A percentile compares a stretch with the other conserved stretches of the same genome.
Evolutionary conservation across 2,329 filamentous ascomycete genomes (phyloP).

Genomic region (Clarireedia homoeocarpa): DNA sequence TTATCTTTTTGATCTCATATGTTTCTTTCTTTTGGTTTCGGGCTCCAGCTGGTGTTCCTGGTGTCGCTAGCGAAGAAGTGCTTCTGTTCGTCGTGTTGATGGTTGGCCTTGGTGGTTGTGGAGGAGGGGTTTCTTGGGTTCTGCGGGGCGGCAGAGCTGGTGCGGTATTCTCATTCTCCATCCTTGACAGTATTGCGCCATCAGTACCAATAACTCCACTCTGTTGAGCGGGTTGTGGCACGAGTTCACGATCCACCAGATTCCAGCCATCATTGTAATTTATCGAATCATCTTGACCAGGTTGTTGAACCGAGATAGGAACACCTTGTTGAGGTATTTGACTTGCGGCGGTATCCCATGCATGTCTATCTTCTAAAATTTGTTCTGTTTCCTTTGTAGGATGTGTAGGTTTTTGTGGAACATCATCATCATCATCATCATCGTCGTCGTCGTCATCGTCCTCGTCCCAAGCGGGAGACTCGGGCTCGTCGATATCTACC

Average conservation of each 20-base stretch:
- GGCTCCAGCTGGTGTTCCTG: slow-evolving; percentile 4
- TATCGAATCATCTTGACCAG: slow-evolving; percentile 10
- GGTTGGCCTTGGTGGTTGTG: slow-evolving; percentile 22
- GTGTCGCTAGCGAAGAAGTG: slow-evolving; percentile 12
- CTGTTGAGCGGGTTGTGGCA: slow-evolving; percentile 17
- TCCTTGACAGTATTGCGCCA: slow-evolving; percentile 12
- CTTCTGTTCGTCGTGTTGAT: slow-evolving; percentile 12
- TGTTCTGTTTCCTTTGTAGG: slow-evolving; percentile 15
- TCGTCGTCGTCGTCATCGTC: background rate
- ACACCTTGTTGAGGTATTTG: slow-evolving; percentile 1
- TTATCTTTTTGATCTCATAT: slow-evolving; percentile 88
- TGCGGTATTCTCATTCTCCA: slow-evolving; percentile 12
- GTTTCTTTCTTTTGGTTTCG: slow-evolving; percentile 49
- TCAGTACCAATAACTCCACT: slow-evolving; percentile 17
- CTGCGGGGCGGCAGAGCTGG: slow-evolving; percentile 25
- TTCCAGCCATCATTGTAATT: slow-evolving; percentile 24
- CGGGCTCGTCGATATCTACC: slow-evolving; percentile 24
- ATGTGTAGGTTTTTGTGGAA: slow-evolving; percentile 8
- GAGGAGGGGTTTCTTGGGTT: slow-evolving; percentile 19
- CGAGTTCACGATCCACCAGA: slow-evolving; percentile 21
- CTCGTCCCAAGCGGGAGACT: slow-evolving; percentile 28
- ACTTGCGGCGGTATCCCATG: slow-evolving; percentile 21
- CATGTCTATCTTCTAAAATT: slow-evolving; percentile 23
- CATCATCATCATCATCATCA: background rate
- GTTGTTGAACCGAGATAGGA: background rate